Evolutionary conservation across 805 yeast species (phyloP), one percentile per base, ranked within the genome.

Genomic region (Suhomyces sp.): DNA sequence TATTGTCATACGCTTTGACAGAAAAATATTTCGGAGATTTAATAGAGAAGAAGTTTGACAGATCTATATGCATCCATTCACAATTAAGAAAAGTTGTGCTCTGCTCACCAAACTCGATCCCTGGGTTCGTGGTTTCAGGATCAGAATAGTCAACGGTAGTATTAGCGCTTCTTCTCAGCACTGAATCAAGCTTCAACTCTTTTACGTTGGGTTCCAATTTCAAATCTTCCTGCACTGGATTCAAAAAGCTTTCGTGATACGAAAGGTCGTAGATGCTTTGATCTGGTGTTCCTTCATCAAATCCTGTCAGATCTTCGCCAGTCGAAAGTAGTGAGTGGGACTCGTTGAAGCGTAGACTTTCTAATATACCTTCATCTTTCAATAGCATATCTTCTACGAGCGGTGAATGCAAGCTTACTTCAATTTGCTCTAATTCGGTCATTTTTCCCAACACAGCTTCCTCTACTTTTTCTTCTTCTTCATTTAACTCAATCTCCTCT

Each of bases 151-250:
- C 50, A 13, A 27, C 22, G 19, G 44, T 42, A 2, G 26, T 42
- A 13, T 41, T 48, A 6, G 51, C 29, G n/a, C 31, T 24, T 42
- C 47, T 48, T 42, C 51, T 48, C 42, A 48, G 51, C 3, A 48
- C 24, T 5, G 51, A 46, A 31, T 48, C 47, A n/a, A 48, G 51
- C 10, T 26, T 48, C 7, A 51, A 44, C 33, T 51, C 54, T 45
- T 51, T 51, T 9, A 51, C 54, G 6, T 33, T 13, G 10, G 54
- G 47, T 2, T 51, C 50, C 36, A 51, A 29, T 40, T 51, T 51
- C 45, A 51, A 47, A 29, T 51, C 49, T 33, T 51, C 50, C 15
- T 51, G 54, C 7, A 51, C 50, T 15, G 54, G 54, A 35, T 51
- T 47, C 29, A 51, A 40, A 15, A 44, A 29, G 15, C 35, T 45